Evolutionary conservation across 208 protist species (phyloP).

Genomic region (Trypanosoma boissoni): DNA sequence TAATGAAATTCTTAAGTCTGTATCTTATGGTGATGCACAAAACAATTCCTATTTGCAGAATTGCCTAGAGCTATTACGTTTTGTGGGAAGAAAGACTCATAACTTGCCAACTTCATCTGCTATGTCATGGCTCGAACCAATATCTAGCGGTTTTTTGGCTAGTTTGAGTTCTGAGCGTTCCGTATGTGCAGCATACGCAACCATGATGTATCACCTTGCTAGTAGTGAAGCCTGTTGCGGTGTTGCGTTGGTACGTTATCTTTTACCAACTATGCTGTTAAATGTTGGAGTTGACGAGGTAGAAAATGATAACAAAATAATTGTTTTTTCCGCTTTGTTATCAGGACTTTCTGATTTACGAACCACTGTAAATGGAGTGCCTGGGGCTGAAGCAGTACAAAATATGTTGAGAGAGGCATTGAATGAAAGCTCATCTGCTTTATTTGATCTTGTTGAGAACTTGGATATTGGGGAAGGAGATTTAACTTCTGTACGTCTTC

Average conservation of each 20-base stretch:
- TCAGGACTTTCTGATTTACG: conserved; percentile 23
- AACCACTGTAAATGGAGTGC: not conserved
- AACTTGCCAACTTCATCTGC: not conserved
- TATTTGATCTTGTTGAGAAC: conserved; percentile 19
- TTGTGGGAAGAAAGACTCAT: conserved; percentile 20
- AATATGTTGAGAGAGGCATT: conserved; percentile 12
- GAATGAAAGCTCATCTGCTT: not conserved
- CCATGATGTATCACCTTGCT: conserved; percentile 62
- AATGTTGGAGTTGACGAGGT: not conserved
- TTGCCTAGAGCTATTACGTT: conserved; percentile 32
- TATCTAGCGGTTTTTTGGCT: conserved; percentile 24
- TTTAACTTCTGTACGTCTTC: conserved; percentile 30
- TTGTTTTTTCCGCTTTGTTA: conserved; percentile 22
- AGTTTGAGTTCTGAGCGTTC: conserved; percentile 19
- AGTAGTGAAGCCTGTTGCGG: conserved; percentile 15
- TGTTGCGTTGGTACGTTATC: conserved; percentile 5
- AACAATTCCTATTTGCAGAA: conserved; percentile 24
- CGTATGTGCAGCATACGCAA: conserved; percentile 57
- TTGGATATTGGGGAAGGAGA: conserved; percentile 4
- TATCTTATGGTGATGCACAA: conserved; percentile 31
- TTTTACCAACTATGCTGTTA: conserved; percentile 17
- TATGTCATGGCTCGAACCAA: conserved; percentile 26
- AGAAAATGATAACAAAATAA: conserved; percentile 17
- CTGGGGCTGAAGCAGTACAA: not conserved
- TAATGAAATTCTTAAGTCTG: conserved; percentile 62